Evolutionary conservation across 345 rosid genomes (phyloP), one percentile per base, ranked within the genome.

Genomic region (Rhizophora apiculata): DNA sequence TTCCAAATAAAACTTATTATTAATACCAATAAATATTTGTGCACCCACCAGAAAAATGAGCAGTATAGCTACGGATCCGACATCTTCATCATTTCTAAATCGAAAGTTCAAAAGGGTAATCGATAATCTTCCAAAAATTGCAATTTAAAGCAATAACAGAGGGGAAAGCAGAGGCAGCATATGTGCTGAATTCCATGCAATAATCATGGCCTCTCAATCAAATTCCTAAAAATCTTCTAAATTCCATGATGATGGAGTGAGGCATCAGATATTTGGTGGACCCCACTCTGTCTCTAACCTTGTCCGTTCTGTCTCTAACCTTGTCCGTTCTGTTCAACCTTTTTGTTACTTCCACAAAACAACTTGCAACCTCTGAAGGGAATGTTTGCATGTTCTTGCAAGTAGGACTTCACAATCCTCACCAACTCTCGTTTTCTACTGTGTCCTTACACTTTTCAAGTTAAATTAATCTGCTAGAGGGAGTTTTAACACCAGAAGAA

Each of bases 121-220:
- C 54, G 76, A 74, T 75, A 79, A 74, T 64, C 62, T 30, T 60
- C 7, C 39, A 70, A 76, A 65, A 70, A 82, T 74, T 72, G 78
- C 70, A 84, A 73, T 19, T 72, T 52, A 74, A 84, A 79, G 86
- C 84, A 80, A 83, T 69, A 72, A 79, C 79, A 74, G 73, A 62
- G 82, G 69, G 81, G 74, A 65, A 77, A 76, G 60, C 68, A 68
- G 64, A 72, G 79, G 82, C 74, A 62, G 69, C 57, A 70, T 75
- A 65, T 36, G 27, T 57, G 79, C 83, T 82, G 95, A 92, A 87
- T 90, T 92, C 98, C 93, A 90, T 88, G 96, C 87, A 86, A 81
- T 68, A 84, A 93, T 93, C 82, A 93, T 93, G 83, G 88, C 92
- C 60, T 71, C 80, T 76, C 86, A 81, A 81, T 88, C 96, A 85